Percentiles rank a stretch among this genome's conserved stretches.
Evolutionary conservation across 352 stramenopile species (phyloP).

Genomic region (Phytophthora niederhauseri): DNA sequence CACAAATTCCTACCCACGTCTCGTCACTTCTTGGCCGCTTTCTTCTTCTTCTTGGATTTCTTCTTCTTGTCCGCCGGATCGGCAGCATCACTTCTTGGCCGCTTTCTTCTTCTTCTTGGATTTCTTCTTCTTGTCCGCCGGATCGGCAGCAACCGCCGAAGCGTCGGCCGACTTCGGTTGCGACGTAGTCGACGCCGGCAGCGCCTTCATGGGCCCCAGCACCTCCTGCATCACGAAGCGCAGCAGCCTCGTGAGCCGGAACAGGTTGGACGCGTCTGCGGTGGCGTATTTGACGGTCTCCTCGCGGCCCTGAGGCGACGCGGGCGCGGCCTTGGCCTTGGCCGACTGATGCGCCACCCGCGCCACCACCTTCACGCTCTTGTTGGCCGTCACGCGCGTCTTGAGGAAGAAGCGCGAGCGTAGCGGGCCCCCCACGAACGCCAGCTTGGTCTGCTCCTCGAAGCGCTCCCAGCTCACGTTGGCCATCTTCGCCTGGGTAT

Average conservation of each 20-base stretch:
- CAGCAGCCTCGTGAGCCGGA: constrained; percentile 54
- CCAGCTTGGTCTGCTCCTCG: constrained; percentile 71
- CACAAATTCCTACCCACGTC: neutral
- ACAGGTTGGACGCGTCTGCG: constrained; percentile 39
- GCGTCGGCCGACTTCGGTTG: constrained; percentile 8
- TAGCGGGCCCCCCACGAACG: constrained; percentile 56
- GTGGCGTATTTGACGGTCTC: constrained; percentile 40
- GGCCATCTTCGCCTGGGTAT: constrained; percentile 16
- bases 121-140: constrained; percentile 45
- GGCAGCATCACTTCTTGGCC: constrained; percentile 17
- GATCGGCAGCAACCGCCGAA: neutral
- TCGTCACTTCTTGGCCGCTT: constrained; percentile 30
- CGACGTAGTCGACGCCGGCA: constrained; percentile 9
- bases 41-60: constrained; percentile 48
- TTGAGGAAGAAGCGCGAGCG: constrained; percentile 73
- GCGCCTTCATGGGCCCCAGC: constrained; percentile 57
- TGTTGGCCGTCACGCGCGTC: constrained; percentile 40
- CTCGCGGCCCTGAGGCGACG: constrained; percentile 6
- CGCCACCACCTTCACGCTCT: constrained; percentile 46
- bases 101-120: constrained; percentile 47
- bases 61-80: constrained; percentile 38
- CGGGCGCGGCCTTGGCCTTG: constrained; percentile 23
- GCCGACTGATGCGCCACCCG: constrained; percentile 47
- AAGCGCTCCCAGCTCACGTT: constrained; percentile 68
- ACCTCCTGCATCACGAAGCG: constrained; percentile 76